A percentile compares a stretch with the other conserved stretches of the same genome.
These are phyloP conservation scores for Podaxis sp. DNA, from an alignment of 768 basidiomycete genomes.

Conservation along the genomic window DNA sequence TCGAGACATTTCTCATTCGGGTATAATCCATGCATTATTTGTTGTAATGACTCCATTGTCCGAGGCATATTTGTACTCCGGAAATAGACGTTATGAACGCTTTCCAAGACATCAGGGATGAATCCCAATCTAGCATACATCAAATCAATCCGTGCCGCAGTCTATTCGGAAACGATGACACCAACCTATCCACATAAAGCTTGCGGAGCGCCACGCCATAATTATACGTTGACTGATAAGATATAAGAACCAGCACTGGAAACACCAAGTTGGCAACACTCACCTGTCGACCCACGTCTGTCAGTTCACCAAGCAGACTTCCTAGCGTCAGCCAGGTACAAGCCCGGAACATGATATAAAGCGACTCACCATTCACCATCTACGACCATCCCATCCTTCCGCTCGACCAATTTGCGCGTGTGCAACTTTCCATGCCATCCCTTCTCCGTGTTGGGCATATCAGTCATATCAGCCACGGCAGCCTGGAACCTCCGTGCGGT, in stretches of 20 bases:
- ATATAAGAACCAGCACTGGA: neutral
- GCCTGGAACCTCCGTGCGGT: constrained; percentile 49
- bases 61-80: constrained; percentile 76
- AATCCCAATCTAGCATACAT: constrained; percentile 52
- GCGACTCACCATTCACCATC: constrained; percentile 62
- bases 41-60: constrained; percentile 72
- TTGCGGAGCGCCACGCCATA: constrained; percentile 58
- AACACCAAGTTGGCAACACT: constrained; percentile 13
- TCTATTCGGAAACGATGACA: neutral
- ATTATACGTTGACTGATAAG: constrained; percentile 59
- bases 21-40: constrained; percentile 74
- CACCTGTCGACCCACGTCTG: constrained; percentile 69
- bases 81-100: constrained; percentile 53
- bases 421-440: constrained; percentile 25
- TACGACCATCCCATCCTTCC: constrained; percentile 47
- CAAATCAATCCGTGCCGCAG: neutral
- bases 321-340: neutral
- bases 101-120: constrained; percentile 51
- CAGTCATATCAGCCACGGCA: constrained; percentile 34
- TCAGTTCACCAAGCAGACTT: constrained; percentile 71
- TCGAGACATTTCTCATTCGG: constrained; percentile 47
- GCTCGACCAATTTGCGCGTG: constrained; percentile 52
- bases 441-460: neutral
- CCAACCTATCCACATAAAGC: constrained; percentile 67
- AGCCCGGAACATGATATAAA: neutral